Base-by-base conservation (phyloP, 768 basidiomycete species). In the Xanthoconium stramineum region DNA sequence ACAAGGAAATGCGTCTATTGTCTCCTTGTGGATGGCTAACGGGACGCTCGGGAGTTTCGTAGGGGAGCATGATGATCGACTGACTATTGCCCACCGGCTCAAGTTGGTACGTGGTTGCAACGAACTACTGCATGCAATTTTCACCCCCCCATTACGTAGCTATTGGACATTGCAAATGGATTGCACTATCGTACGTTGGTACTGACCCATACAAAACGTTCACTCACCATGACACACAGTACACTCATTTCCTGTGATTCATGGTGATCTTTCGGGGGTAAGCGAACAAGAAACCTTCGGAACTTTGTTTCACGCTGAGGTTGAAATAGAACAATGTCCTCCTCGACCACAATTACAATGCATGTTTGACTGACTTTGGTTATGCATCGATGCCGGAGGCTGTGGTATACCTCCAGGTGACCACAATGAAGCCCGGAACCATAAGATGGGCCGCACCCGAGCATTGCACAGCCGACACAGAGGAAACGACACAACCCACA, bases 391-490 rank as follows among this genome's bases (percentile, higher is more conserved):
- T 58, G 35, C 50, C 58, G 0, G 50, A 52, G 30, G 43, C 13
- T 3, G 32, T 14, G 1, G 4, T 6, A 4, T 56, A 56, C n/a
- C 59, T 60, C 14, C 51, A 49, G 19, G 35, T 45, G 54, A 57
- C 40, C 64, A 78, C 49, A 70, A 69, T 8, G 75, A 76, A 15
- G 20, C 47, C 50, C 5, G 60, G 60, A 1, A 73, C 77, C 17
- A 65, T 78, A n/a, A 71, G 79, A 1, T 80, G 78, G 76, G 74
- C 77, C 13, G 79, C 79, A 39, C 66, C 76, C 0, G 61, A 72
- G 17, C 64, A 40, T 17, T n/a, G n/a, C n/a, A n/a, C n/a, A n/a
- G 32, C 17, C 50, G 63, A n/a, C 61, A 68, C 36, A 12, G 45
- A 29, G 14, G 45, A 43, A 30, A 37, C 3, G 14, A 7, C 14